Conservation (phyloP, 2,329 filamentous ascomycete species). For the Fusarium veterinarium region DNA sequence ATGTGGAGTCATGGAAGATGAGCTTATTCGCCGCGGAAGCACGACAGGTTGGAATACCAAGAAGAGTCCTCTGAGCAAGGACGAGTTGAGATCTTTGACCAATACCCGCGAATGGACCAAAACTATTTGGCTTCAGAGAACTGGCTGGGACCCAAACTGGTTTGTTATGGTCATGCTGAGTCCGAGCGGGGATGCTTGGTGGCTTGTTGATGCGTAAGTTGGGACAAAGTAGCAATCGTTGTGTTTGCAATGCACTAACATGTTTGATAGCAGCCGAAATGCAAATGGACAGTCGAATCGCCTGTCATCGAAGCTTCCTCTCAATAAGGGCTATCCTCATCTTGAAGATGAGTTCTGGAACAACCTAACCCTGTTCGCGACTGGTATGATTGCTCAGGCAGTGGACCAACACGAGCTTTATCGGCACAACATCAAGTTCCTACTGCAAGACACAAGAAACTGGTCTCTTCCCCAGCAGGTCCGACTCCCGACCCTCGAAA, state of each 20-base stretch:
- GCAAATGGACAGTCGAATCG: slow-evolving; percentile 42
- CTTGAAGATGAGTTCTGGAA: slow-evolving; percentile 64
- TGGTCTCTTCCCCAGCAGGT: slow-evolving; percentile 56
- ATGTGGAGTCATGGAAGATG: slow-evolving; percentile 69
- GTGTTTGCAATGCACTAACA: slow-evolving; percentile 28
- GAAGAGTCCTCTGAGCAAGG: slow-evolving; percentile 60
- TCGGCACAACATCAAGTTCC: slow-evolving; percentile 56
- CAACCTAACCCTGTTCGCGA: slow-evolving; percentile 61
- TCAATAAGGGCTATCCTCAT: slow-evolving; percentile 57
- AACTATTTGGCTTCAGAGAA: slow-evolving; percentile 75
- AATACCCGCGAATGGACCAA: slow-evolving; percentile 73
- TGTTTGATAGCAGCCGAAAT: slow-evolving; percentile 41
- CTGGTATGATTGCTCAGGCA: slow-evolving; percentile 63
- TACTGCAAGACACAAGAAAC: slow-evolving; percentile 49
- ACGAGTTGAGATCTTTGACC: slow-evolving; percentile 69
- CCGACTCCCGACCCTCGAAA: slow-evolving; percentile 60
- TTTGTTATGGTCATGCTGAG: slow-evolving; percentile 77
- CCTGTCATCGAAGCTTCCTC: slow-evolving; percentile 55
- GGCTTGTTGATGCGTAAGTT: slow-evolving; percentile 73
- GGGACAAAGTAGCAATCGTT: not conserved
- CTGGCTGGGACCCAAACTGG: slow-evolving; percentile 79
- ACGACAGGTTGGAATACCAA: slow-evolving; percentile 72
- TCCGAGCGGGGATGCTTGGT: slow-evolving; percentile 81
- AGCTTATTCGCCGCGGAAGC: slow-evolving; percentile 69
- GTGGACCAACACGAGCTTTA: slow-evolving; percentile 62